Base-by-base conservation (phyloP, 2,329 filamentous ascomycete species). In the Fusarium pseudograminearum region DNA sequence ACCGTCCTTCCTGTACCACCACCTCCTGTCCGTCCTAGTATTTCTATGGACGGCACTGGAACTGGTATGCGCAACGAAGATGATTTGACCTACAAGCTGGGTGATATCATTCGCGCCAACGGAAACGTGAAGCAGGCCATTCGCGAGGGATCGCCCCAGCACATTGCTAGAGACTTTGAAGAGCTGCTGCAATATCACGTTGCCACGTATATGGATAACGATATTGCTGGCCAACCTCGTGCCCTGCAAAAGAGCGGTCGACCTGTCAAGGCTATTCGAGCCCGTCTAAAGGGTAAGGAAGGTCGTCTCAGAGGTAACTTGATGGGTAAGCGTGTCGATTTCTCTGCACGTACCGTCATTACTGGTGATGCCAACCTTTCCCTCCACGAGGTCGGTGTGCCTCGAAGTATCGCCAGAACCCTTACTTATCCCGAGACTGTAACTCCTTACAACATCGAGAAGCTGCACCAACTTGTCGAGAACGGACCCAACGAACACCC, bases 271-370 rank as follows among this genome's bases (percentile, higher is more conserved):
- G 94, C 96, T 18, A 97, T 99, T 71, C 93, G 97, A 75, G 94
- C 94, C 65, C 94, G 96, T 82, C 86, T 99, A 79, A 99, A 99
- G 89, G 97, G 97, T 69, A 99, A 99, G 83, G 96, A 99, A 79
- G 96, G 96, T 73, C 94, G 96, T 86, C 89, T 99, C 26, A 91
- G 96, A 83, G 96, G 97, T 78, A 99, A 99, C 81, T 85, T 99
- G 86, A 99, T 99, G 97, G 96, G 96, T 70, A 99, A 99, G 83
- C 94, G 94, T 89, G 96, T 99, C 65, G 96, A 99, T 79, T 99
- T 99, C 78, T 99, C 97, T 1, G 97, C 97, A 38, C 96, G 96
- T 90, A 99, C 97, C 33, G 96, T 99, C 83, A 99, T 99, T 80
- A 99, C 97, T 54, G 96, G 96, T 83, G 96, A 99, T 78, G 96